Base-by-base conservation (phyloP, 176 grass and related monocot species). In the Carex pumila region DNA sequence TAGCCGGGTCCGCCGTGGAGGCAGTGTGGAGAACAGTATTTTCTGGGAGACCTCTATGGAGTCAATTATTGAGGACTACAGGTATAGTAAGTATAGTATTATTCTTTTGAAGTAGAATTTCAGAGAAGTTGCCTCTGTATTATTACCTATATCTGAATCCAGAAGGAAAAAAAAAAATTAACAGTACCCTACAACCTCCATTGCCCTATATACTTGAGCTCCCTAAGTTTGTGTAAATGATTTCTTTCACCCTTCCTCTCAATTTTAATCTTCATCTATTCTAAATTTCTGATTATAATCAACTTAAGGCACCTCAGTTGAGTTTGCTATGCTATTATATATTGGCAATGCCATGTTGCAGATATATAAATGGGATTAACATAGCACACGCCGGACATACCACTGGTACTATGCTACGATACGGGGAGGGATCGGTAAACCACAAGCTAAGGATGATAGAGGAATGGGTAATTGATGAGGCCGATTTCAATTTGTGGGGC, bases 31-130 rank as follows among this genome's bases (percentile, higher is more conserved):
- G 2, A 71, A 89, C 61, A 85, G 61, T 91, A 86, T 99, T 83
- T 95, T 99, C 85, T 99, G 96, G 96, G 96, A 95, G 88, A 93
- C 96, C 58, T 86, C 85, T 88, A 95, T 95, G 92, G 96, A 95
- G 83, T 99, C 93, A 12, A 83, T 88, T 70, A 95, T 99, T 85
- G 72, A 86, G 57, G 91, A 95, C 87, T 99, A 99, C 93, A 90
- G 96, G 86, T 85, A 67, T 25, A 1, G 18, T 64, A 47, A 83
- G 29, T 77, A 34, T 57, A 78, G 14, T 78, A 12, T 5, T 78
- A 57, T 10, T 49, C 10, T 50, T 50, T 50, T 50, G 9, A 12
- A 50, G 10, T 50, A 50, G 47, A 67, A 67, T 36, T 54, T 75
- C 19, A 29, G 8, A 57, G 31, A 55, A 32, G 4, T 17, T 31